Percentiles rank a stretch among this genome's conserved stretches.
Conservation (phyloP, 345 rosid species). For the Psidium guajava region DNA sequence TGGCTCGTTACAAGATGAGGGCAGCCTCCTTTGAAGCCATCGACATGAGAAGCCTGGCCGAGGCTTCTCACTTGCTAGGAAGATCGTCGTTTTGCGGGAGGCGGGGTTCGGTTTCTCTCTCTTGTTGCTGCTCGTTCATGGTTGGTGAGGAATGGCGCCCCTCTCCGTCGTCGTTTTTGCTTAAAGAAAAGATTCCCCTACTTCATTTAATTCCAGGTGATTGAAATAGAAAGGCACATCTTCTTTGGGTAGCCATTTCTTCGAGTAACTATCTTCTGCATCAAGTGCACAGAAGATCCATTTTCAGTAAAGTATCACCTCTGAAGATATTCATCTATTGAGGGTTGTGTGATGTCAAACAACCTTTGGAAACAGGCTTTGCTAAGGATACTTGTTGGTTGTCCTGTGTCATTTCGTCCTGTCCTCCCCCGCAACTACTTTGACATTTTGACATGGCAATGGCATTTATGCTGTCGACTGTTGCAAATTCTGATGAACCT, state of each 20-base stretch:
- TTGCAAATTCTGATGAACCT: neutral
- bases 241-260: neutral
- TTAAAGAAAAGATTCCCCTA: neutral
- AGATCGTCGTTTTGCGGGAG: constrained; percentile 12
- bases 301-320: neutral
- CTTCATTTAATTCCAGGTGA: neutral
- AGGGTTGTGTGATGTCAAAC: neutral
- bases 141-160: neutral
- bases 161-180: constrained; percentile 15
- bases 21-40: too few species aligned
- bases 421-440: neutral
- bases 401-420: neutral
- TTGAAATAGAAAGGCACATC: neutral
- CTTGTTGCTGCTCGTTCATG: neutral
- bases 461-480: neutral
- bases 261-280: neutral
- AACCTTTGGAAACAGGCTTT: neutral
- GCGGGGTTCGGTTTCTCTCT: neutral
- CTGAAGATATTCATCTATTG: neutral
- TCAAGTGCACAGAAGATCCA: neutral
- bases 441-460: neutral
- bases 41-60: too few species aligned
- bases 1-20: too few species aligned
- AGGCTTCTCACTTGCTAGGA: too few species aligned
- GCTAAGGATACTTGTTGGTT: neutral